These are phyloP conservation scores for Lasiodiplodia sp. DNA, from an alignment of 2,329 filamentous ascomycete species.

Conservation along the genomic window DNA sequence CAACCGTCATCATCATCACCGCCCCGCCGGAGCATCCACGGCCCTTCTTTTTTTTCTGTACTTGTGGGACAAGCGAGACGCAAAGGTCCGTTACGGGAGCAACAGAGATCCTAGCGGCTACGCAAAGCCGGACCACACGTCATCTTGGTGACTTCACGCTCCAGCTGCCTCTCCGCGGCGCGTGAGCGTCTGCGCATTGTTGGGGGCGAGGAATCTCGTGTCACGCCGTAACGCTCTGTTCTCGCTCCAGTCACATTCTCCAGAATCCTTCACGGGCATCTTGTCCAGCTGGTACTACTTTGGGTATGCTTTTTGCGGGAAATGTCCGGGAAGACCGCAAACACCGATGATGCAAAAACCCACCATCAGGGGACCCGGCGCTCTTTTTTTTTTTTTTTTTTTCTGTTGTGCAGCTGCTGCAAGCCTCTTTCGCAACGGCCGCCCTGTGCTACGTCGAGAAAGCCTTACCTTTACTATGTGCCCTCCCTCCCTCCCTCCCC, in stretches of 20 bases:
- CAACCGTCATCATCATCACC: background rate
- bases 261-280: background rate
- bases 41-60: background rate
- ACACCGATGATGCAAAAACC: background rate
- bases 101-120: background rate
- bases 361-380: background rate
- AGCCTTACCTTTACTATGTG: slow-evolving; percentile 12
- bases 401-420: slow-evolving; percentile 7
- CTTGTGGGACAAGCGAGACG: background rate
- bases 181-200: background rate
- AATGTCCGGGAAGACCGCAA: no score
- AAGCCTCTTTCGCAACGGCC: slow-evolving; percentile 24
- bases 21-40: background rate
- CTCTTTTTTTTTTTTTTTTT: background rate
- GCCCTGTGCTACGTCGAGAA: background rate
- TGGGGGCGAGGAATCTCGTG: slow-evolving; percentile 10
- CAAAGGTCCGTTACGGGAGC: background rate
- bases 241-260: background rate
- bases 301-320: background rate
- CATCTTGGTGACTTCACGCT: background rate
- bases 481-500: background rate
- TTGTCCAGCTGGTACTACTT: background rate
- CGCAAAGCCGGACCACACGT: background rate
- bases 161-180: background rate
- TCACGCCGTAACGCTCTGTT: slow-evolving; percentile 9